Conservation (phyloP, 176 grass and related monocot genomes). For the Oryza nivara region DNA sequence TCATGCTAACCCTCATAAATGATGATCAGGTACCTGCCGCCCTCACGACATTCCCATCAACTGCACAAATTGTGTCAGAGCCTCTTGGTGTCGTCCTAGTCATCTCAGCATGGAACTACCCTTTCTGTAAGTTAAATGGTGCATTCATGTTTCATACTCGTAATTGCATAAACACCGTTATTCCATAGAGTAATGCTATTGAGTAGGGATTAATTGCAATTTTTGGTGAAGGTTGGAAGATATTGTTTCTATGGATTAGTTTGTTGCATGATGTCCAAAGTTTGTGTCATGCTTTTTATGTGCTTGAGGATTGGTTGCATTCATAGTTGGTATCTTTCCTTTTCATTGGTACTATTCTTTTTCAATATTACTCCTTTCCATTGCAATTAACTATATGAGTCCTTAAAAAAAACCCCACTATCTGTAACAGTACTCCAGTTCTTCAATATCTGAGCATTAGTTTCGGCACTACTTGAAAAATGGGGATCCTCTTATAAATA, state of each 20-base stretch:
- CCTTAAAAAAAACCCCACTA: not conserved
- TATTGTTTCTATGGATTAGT: not conserved
- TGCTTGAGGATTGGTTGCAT: conserved; percentile 9
- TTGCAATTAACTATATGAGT: not conserved
- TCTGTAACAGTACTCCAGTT: not conserved
- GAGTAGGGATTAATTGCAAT: conserved; percentile 1
- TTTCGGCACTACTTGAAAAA: not conserved
- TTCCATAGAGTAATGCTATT: not conserved
- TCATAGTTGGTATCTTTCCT: conserved; percentile 26
- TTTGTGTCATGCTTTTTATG: conserved; percentile 19
- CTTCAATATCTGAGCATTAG: conserved; percentile 17
- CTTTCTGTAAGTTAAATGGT: conserved; percentile 67
- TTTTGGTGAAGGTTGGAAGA: not conserved
- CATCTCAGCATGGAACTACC: conserved; percentile 97
- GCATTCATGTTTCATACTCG: not conserved
- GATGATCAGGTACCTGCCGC: conserved; percentile 60
- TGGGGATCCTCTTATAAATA: not conserved
- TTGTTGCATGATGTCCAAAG: not conserved
- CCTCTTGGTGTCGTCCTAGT: conserved; percentile 83
- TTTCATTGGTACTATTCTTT: conserved; percentile 1
- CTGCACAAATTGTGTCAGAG: conserved; percentile 72
- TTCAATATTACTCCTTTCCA: not conserved
- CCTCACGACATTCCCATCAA: conserved; percentile 77
- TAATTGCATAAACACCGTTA: not conserved
- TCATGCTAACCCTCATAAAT: not conserved